phyloP scores from a whole-genome alignment of 73 alveolate species.

The Paramecium pentaurelia region DNA sequence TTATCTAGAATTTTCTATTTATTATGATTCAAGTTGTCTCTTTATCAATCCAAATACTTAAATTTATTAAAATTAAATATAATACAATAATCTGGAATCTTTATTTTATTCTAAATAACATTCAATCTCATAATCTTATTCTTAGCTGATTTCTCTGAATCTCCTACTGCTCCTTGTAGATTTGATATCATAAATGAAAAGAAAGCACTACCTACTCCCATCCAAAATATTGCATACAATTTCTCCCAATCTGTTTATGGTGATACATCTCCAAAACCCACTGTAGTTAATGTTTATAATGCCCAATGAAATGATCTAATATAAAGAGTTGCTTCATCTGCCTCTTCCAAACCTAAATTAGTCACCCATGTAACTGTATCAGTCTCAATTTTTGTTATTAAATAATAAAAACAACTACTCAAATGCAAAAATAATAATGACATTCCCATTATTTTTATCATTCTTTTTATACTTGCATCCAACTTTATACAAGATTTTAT shows the following conservation, averaged over 20 bases:
- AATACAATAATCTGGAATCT: constrained; percentile 14
- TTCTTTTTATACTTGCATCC: constrained; percentile 62
- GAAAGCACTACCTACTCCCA: constrained; percentile 67
- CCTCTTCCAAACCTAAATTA: constrained; percentile 21
- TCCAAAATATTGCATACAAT: constrained; percentile 57
- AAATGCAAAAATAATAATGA: constrained; percentile 63
- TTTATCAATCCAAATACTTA: not conserved
- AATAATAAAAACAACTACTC: constrained; percentile 62
- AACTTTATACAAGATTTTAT: constrained; percentile 39
- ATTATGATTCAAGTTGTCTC: constrained; percentile 22
- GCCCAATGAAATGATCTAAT: constrained; percentile 67
- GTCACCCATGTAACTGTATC: constrained; percentile 64
- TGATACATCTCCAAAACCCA: constrained; percentile 68
- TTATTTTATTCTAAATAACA: not conserved
- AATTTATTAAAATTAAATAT: not conserved
- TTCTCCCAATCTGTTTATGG: constrained; percentile 59
- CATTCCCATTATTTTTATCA: constrained; percentile 58
- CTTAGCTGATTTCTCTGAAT: constrained; percentile 22
- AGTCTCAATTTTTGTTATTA: constrained; percentile 48
- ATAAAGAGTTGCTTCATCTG: constrained; percentile 25
- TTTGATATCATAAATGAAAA: constrained; percentile 66
- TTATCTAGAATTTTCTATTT: not conserved
- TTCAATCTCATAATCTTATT: constrained; percentile 35
- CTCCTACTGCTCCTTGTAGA: constrained; percentile 52
- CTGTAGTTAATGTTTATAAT: constrained; percentile 66